Conservation (phyloP, 2,329 filamentous ascomycete genomes). For the Penicillium corylophilum region DNA sequence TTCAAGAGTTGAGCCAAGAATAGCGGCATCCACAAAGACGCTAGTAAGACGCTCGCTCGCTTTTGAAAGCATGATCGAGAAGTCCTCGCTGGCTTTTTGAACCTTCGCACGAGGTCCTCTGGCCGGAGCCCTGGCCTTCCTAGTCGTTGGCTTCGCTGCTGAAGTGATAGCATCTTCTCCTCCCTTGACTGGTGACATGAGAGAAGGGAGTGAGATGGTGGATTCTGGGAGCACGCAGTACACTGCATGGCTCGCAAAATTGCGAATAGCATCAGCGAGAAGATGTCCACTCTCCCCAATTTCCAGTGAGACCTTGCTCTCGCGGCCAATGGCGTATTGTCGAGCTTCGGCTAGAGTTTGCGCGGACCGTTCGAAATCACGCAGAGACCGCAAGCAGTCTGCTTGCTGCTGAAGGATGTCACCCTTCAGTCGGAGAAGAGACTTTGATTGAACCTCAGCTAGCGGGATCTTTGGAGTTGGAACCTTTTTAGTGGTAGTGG, state of each 20-base stretch:
- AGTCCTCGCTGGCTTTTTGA: constrained; percentile 35
- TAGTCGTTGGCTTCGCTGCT: constrained; percentile 22
- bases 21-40: constrained; percentile 34
- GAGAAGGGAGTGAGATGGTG: constrained; percentile 79
- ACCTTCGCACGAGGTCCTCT: constrained; percentile 28
- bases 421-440: constrained; percentile 46
- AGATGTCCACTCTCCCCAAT: constrained; percentile 40
- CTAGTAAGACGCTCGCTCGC: constrained; percentile 35
- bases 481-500: constrained; percentile 19
- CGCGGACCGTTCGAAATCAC: constrained; percentile 59
- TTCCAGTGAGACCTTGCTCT: constrained; percentile 61
- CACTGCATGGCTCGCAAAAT: constrained; percentile 73
- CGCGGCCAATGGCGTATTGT: constrained; percentile 41
- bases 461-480: constrained; percentile 15
- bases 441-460: constrained; percentile 35
- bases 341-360: constrained; percentile 48
- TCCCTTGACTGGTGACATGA: constrained; percentile 43
- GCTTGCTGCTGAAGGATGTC: constrained; percentile 54
- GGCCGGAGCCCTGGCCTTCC: constrained; percentile 28
- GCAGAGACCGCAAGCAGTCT: constrained; percentile 45
- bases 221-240: constrained; percentile 91
- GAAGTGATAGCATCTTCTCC: constrained; percentile 41
- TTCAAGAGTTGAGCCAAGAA: constrained; percentile 41
- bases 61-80: constrained; percentile 36
- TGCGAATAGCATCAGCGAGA: constrained; percentile 39